phyloP scores from a whole-genome alignment of 2,329 filamentous ascomycete species.

The Gaeumannomyces sp. region DNA sequence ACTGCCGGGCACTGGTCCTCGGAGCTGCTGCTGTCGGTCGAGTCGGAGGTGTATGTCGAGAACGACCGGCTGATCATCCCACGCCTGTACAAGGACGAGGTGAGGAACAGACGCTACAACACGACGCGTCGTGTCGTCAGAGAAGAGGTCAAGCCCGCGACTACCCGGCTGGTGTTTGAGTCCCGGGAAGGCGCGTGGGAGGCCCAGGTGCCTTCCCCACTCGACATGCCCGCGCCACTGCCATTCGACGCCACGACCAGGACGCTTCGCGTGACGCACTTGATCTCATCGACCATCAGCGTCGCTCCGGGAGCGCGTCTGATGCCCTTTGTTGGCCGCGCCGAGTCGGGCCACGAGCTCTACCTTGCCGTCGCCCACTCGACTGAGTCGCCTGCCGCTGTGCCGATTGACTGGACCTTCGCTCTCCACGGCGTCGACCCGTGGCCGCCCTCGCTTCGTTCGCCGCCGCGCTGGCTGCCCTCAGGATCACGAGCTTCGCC shows the following conservation, averaged over 20 bases:
- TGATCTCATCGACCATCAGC: background rate
- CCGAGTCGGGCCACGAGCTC: background rate
- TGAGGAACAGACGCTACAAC: conserved; percentile 16
- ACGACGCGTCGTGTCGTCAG: conserved; percentile 14
- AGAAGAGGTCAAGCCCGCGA: background rate
- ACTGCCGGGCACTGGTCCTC: conserved; percentile 13
- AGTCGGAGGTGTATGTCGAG: conserved; percentile 22
- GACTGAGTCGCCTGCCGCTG: background rate
- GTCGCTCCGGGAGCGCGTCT: background rate
- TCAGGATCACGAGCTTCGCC: background rate
- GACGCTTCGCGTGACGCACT: conserved; percentile 2
- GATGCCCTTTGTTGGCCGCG: background rate
- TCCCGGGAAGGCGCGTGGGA: background rate
- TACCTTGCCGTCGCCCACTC: background rate
- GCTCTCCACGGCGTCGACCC: background rate
- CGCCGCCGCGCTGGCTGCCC: conserved; percentile 1
- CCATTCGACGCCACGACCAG: background rate
- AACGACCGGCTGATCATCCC: conserved; percentile 22
- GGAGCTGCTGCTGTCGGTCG: conserved; percentile 22
- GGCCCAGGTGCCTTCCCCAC: too few species aligned
- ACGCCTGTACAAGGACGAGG: conserved; percentile 15
- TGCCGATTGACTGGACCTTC: background rate
- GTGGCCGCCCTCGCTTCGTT: background rate
- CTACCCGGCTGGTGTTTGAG: background rate
- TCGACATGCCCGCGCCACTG: background rate